phyloP scores from a whole-genome alignment of 169 alveolate species.

The Perkinsus marinus region DNA sequence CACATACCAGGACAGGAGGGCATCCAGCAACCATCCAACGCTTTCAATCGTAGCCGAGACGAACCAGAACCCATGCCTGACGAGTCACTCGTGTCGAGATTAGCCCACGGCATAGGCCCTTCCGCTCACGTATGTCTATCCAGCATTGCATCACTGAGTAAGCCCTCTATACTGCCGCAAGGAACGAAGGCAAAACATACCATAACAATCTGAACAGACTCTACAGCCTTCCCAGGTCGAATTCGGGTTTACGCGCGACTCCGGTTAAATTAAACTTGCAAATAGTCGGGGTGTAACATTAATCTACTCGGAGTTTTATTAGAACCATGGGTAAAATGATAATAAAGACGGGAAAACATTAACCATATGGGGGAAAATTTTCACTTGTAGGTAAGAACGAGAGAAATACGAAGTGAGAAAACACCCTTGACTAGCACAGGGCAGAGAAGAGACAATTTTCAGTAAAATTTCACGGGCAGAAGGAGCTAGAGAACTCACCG shows the following conservation, averaged over 20 bases:
- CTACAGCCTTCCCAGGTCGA: too few relatives aligned
- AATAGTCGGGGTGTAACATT: too few relatives aligned
- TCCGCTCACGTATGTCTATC: not conserved
- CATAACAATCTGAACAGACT: not conserved
- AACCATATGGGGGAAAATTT: not conserved
- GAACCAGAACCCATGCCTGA: not conserved
- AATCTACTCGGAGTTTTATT: too few relatives aligned
- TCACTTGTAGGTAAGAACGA: not conserved
- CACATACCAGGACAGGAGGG: not conserved
- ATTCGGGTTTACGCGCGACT: too few relatives aligned
- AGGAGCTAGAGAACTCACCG: not conserved
- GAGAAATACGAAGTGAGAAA: not conserved
- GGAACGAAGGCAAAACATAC: not conserved
- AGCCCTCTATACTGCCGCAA: not conserved
- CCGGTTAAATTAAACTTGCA: too few relatives aligned
- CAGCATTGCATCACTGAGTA: not conserved
- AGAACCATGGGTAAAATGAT: too few relatives aligned
- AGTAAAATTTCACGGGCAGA: not conserved
- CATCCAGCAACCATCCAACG: not conserved
- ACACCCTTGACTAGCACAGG: too few relatives aligned
- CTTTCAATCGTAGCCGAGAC: not conserved
- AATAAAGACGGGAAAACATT: not conserved
- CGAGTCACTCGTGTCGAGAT: not conserved
- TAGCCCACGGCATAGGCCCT: not conserved
- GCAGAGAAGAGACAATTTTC: too few relatives aligned